A percentile compares a stretch with the other conserved stretches of the same genome.
Conservation (phyloP, 2,329 filamentous ascomycete genomes). For the Elsinoe batatas region DNA sequence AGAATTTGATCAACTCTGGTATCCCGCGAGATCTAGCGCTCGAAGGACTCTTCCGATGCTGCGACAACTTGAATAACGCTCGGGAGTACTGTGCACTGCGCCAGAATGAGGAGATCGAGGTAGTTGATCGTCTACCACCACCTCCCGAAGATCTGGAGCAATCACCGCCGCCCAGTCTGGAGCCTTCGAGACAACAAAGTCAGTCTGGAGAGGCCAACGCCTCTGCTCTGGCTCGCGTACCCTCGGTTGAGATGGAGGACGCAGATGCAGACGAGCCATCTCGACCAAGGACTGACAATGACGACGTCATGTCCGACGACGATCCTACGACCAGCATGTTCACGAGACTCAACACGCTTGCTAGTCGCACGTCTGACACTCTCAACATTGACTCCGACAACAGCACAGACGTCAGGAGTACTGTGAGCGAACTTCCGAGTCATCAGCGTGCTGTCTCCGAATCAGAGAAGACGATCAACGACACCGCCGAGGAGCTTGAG, state of each 20-base stretch:
- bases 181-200: not conserved
- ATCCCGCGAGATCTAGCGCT: constrained; percentile 54
- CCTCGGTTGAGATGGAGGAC: constrained; percentile 33
- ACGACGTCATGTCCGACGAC: constrained; percentile 14
- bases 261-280: constrained; percentile 20
- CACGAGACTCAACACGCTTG: not conserved
- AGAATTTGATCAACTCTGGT: constrained; percentile 39
- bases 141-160: constrained; percentile 19
- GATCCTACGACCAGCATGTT: constrained; percentile 10
- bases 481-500: constrained; percentile 72
- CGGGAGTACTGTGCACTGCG: constrained; percentile 61
- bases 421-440: constrained; percentile 6
- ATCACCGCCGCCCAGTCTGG: constrained; percentile 1
- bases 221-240: constrained; percentile 8
- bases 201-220: constrained; percentile 1
- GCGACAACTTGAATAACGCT: constrained; percentile 52
- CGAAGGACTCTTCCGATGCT: constrained; percentile 76
- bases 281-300: constrained; percentile 13
- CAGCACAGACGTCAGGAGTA: not conserved
- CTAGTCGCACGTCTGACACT: constrained; percentile 1
- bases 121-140: constrained; percentile 23
- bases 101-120: constrained; percentile 16
- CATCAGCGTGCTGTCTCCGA: constrained; percentile 13
- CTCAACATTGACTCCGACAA: constrained; percentile 6
- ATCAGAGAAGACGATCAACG: constrained; percentile 26